Evolutionary conservation across 495 filamentous ascomycete genomes (phyloP).

Genomic region (Neurospora pannonica): DNA sequence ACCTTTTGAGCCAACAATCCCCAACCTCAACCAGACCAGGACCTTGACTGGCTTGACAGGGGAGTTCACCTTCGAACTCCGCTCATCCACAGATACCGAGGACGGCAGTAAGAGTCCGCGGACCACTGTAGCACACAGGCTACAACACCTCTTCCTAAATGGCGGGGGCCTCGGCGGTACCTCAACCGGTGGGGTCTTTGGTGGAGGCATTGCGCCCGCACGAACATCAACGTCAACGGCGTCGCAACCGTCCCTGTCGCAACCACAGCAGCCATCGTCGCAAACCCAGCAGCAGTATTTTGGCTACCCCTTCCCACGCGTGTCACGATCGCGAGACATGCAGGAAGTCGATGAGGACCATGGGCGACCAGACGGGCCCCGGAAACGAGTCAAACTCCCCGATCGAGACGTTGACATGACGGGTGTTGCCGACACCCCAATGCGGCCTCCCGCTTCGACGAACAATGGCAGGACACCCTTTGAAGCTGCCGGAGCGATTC

Average conservation of each 20-base stretch:
- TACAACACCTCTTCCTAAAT: constrained; percentile 51
- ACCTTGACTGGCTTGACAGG: constrained; percentile 4
- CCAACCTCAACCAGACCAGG: constrained; percentile 7
- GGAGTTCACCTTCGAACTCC: constrained; percentile 29
- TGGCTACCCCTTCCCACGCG: background rate
- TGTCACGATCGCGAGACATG: constrained; percentile 11
- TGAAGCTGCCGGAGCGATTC: background rate
- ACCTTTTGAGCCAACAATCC: background rate
- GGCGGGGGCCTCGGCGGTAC: constrained; percentile 25
- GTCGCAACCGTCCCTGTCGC: background rate
- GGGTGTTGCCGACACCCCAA: constrained; percentile 8
- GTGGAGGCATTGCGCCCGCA: constrained; percentile 18
- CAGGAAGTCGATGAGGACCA: constrained; percentile 15
- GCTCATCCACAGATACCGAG: constrained; percentile 15
- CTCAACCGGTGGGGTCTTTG: constrained; percentile 17
- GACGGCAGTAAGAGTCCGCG: constrained; percentile 48
- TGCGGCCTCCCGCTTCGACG: constrained; percentile 2
- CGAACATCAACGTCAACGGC: constrained; percentile 8
- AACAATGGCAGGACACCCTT: constrained; percentile 11
- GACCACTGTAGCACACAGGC: constrained; percentile 52
- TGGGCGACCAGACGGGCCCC: constrained; percentile 9
- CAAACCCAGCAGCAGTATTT: background rate
- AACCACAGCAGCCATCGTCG: background rate
- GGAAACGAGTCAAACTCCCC: constrained; percentile 30
- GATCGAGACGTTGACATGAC: constrained; percentile 9